Evolutionary conservation across 2,329 filamentous ascomycete species (phyloP).

Genomic region (Alternaria panax): DNA sequence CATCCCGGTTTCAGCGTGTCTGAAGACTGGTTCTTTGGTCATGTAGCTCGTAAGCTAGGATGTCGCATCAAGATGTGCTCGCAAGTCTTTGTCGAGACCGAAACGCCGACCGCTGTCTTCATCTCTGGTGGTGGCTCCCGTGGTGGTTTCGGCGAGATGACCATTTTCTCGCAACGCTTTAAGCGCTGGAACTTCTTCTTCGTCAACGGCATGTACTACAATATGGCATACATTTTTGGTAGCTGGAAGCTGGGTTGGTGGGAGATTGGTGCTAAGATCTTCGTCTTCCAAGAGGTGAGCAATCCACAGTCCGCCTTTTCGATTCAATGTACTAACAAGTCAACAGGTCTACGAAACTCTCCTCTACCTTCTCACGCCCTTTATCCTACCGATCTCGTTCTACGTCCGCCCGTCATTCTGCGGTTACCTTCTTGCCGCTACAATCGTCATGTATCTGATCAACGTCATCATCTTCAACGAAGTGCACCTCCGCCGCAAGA

Average conservation of each 20-base stretch:
- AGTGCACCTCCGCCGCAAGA: conserved; percentile 56
- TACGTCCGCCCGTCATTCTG: conserved; percentile 53
- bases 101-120: conserved; percentile 57
- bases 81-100: conserved; percentile 60
- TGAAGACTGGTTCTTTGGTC: conserved; percentile 63
- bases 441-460: conserved; percentile 53
- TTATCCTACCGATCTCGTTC: conserved; percentile 57
- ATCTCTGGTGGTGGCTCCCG: conserved; percentile 50
- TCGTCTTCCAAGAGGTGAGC: conserved; percentile 56
- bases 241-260: conserved; percentile 59
- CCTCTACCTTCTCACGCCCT: conserved; percentile 56
- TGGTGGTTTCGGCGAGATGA: conserved; percentile 62
- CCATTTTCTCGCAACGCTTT: conserved; percentile 61
- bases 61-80: conserved; percentile 59
- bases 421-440: conserved; percentile 50
- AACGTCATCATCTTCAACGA: conserved; percentile 59
- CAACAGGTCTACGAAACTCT: conserved; percentile 55
- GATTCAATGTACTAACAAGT: conserved; percentile 24
- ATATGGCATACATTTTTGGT: conserved; percentile 56
- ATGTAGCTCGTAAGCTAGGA: conserved; percentile 55
- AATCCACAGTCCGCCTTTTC: not conserved
- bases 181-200: conserved; percentile 63
- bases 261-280: conserved; percentile 60
- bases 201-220: conserved; percentile 58
- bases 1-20: conserved; percentile 60